Conservation (phyloP, 495 filamentous ascomycete species). For the Aspergillus indologenus region DNA sequence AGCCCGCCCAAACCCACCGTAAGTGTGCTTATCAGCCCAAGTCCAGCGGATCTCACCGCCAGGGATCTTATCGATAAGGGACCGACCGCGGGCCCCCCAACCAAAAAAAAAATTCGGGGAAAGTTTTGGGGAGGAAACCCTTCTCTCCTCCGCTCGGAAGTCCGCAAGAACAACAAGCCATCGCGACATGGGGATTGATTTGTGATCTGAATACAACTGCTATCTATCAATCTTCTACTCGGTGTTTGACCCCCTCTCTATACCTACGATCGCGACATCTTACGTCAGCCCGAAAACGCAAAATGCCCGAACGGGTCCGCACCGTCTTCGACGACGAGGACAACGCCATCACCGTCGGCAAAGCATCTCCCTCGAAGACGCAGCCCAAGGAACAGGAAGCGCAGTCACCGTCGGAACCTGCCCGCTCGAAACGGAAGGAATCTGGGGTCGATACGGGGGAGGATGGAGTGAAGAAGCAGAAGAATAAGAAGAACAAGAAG, state of each 20-base stretch:
- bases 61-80: slow-evolving; percentile 15
- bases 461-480: slow-evolving; percentile 17
- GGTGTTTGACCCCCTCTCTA: too few species aligned
- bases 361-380: neutral
- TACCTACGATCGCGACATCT: too few species aligned
- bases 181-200: neutral
- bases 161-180: neutral
- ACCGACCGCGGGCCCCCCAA: neutral
- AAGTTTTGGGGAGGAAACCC: neutral
- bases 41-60: neutral
- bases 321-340: slow-evolving; percentile 37
- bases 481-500: slow-evolving; percentile 41
- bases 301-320: slow-evolving; percentile 52
- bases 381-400: neutral
- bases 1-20: too few species aligned
- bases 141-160: neutral
- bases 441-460: neutral
- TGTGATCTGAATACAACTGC: too few species aligned
- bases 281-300: neutral
- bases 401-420: slow-evolving; percentile 4
- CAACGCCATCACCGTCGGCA: slow-evolving; percentile 12
- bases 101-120: slow-evolving; percentile 10
- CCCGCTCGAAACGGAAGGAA: slow-evolving; percentile 16
- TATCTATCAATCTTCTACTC: too few species aligned
- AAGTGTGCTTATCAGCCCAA: too few species aligned